These are phyloP conservation scores for Boletus insuetus DNA, from an alignment of 768 basidiomycete genomes.

Conservation along the genomic window DNA sequence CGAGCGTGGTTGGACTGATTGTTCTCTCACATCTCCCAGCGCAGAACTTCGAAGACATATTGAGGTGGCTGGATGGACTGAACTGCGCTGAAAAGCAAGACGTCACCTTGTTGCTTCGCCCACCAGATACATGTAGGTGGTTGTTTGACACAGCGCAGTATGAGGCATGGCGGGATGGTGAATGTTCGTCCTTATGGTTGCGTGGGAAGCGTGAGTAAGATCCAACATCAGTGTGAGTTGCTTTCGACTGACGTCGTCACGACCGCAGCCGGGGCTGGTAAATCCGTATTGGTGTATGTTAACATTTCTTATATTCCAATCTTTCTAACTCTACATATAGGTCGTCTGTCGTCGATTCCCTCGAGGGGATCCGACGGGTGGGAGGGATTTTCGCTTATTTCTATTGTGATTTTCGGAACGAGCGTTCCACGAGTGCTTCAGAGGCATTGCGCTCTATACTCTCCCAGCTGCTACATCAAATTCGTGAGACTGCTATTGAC, in stretches of 20 bases:
- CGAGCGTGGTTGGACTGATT: too few relatives aligned
- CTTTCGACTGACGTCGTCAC: too few relatives aligned
- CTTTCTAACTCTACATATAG: background rate
- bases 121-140: constrained; percentile 3
- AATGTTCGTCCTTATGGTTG: background rate
- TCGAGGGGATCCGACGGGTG: background rate
- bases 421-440: background rate
- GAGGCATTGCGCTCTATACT: constrained; percentile 3
- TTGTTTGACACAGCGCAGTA: constrained; percentile 1
- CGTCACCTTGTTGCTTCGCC: background rate
- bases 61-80: constrained; percentile 1
- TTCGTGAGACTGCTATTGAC: background rate
- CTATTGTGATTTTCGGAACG: constrained; percentile 1
- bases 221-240: too few relatives aligned
- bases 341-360: constrained; percentile 1
- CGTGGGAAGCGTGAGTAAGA: constrained; percentile 1
- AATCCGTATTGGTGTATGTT: constrained; percentile 10
- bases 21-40: too few relatives aligned
- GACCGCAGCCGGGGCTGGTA: constrained; percentile 1
- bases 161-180: background rate
- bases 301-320: background rate
- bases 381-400: background rate
- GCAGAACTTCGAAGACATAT: background rate
- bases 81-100: constrained; percentile 6
- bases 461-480: background rate